Evolutionary conservation across 257 asterid genomes (phyloP).

Genomic region (Capsicum baccatum): DNA sequence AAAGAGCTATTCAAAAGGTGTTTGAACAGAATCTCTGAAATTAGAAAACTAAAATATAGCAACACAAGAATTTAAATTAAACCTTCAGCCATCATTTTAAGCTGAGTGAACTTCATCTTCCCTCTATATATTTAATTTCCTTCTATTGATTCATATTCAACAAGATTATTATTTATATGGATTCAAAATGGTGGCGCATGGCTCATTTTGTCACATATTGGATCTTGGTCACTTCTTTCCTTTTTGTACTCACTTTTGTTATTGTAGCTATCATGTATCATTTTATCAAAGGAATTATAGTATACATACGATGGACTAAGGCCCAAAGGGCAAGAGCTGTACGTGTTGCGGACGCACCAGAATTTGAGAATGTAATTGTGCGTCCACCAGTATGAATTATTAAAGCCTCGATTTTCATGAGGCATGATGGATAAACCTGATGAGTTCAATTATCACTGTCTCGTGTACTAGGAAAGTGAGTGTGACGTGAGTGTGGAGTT

Average conservation of each 20-base stretch:
- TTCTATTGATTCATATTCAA: neutral
- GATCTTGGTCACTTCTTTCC: neutral
- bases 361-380: neutral
- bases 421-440: neutral
- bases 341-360: slow-evolving; percentile 6
- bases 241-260: neutral
- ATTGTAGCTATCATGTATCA: neutral
- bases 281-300: neutral
- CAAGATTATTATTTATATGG: neutral
- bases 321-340: neutral
- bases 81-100: neutral
- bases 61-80: neutral
- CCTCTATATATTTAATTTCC: neutral
- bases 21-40: neutral
- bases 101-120: neutral
- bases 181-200: neutral
- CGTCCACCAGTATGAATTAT: neutral
- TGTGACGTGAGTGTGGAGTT: no score
- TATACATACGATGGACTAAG: neutral
- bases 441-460: neutral
- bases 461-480: neutral
- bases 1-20: slow-evolving; percentile 15
- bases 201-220: neutral
- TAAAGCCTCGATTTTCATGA: neutral
- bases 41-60: neutral